Evolutionary conservation across 148 eudicot genomes (phyloP).

Genomic region (Persicaria maculosa): DNA sequence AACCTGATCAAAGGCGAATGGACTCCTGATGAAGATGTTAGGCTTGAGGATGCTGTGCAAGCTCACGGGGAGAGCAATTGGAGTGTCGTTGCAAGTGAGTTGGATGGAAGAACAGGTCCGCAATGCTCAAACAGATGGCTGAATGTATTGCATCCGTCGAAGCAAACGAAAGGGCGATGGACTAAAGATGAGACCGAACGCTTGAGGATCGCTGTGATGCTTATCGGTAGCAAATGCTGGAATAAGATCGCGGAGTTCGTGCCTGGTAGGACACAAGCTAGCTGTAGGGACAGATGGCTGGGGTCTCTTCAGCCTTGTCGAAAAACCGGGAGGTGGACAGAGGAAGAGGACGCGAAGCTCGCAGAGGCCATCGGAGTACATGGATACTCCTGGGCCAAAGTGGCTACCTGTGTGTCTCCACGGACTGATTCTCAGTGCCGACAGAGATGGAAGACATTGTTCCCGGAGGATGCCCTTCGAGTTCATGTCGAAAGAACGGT

Average conservation of each 20-base stretch:
- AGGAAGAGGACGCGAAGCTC: slow-evolving; percentile 69
- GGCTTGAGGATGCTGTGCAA: slow-evolving; percentile 68
- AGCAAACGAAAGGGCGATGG: slow-evolving; percentile 78
- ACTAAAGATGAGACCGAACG: slow-evolving; percentile 61
- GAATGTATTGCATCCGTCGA: slow-evolving; percentile 68
- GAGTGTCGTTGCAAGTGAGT: slow-evolving; percentile 68
- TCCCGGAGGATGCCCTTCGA: slow-evolving; percentile 55
- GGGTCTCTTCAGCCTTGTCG: slow-evolving; percentile 69
- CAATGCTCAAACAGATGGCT: slow-evolving; percentile 96
- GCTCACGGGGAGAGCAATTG: slow-evolving; percentile 78
- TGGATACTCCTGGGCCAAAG: slow-evolving; percentile 65
- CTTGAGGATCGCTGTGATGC: slow-evolving; percentile 62
- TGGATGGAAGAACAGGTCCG: slow-evolving; percentile 85
- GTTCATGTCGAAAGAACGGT: slow-evolving; percentile 47
- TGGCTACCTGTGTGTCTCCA: slow-evolving; percentile 61
- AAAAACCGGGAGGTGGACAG: slow-evolving; percentile 56
- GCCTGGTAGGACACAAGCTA: slow-evolving; percentile 81
- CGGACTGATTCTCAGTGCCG: slow-evolving; percentile 86
- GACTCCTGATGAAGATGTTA: slow-evolving; percentile 71
- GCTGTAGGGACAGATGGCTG: slow-evolving; percentile 94
- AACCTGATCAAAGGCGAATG: slow-evolving; percentile 72
- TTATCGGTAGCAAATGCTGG: slow-evolving; percentile 79
- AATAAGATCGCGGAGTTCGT: slow-evolving; percentile 62
- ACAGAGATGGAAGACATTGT: slow-evolving; percentile 68
- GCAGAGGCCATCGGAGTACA: slow-evolving; percentile 53